Percentiles rank a stretch among this genome's conserved stretches.
Evolutionary conservation across 2,329 filamentous ascomycete genomes (phyloP).

Genomic region (Aspergillus fijiensis): DNA sequence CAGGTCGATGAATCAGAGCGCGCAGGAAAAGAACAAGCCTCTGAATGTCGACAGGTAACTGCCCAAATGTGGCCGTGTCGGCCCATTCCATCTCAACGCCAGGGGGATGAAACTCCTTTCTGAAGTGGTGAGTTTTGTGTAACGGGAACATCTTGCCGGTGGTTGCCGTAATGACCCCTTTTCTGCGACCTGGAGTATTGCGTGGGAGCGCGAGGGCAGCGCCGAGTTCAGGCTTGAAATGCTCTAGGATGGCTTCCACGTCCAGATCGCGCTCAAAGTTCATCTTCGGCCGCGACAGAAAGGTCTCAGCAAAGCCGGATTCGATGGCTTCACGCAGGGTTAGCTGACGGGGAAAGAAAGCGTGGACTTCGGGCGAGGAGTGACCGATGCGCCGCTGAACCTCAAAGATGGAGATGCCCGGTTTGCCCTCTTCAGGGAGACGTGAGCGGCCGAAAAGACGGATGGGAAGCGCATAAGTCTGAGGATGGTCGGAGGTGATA

Average conservation of each 20-base stretch:
- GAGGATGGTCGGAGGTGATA: conserved; percentile 92
- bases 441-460: conserved; percentile 80
- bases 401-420: conserved; percentile 86
- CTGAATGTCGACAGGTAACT: conserved; percentile 56
- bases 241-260: conserved; percentile 68
- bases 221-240: conserved; percentile 74
- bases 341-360: conserved; percentile 80
- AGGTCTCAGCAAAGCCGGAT: conserved; percentile 88
- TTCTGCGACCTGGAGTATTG: no score
- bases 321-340: conserved; percentile 73
- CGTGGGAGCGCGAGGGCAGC: no score
- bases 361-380: conserved; percentile 89
- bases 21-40: conserved; percentile 81
- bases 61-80: conserved; percentile 72
- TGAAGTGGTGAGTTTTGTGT: conserved; percentile 21
- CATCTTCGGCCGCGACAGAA: conserved; percentile 68
- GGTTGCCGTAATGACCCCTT: no score
- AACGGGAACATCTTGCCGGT: no score
- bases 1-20: conserved; percentile 74
- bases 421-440: conserved; percentile 68
- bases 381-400: conserved; percentile 88
- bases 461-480: conserved; percentile 86
- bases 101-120: conserved; percentile 14
- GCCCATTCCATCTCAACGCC: conserved; percentile 60
- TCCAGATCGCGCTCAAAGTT: conserved; percentile 55